Base-by-base conservation (phyloP, 495 filamentous ascomycete genomes). In the Haplographium delicatum region DNA sequence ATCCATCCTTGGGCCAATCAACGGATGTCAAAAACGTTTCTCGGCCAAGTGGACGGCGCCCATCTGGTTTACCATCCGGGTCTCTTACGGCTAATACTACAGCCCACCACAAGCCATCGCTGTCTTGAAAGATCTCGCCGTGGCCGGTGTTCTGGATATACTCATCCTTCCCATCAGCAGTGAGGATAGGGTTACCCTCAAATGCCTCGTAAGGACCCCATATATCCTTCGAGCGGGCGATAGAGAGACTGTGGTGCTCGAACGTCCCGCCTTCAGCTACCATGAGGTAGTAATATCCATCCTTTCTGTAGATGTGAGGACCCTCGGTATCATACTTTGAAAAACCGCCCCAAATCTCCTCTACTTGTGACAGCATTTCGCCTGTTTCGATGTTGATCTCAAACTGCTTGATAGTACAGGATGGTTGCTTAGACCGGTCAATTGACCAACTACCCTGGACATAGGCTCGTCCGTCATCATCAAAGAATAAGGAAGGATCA, bases 251-350 rank as follows among this genome's bases (percentile, higher is more conserved):
- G 56, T 84, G 81, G 26, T 69, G 65, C 13, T 81, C 62, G 4
- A 71, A 75, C 0, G 82, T 85, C 15, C 81, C 83, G 1, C 79
- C 81, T 67, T 86, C 82, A 0, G 84, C 82, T 3, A 77, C 79
- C 39, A 88, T 69, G 25, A 88, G 70, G 51, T 85, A 88, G 58
- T 83, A 85, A 62, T 74, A 85, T 0, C 70, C 76, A 47, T 79
- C 79, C 16, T 79, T 78, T 47, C 75, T 76, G 61, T 81, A 83
- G 33, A 86, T 68, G 48, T 85, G 83, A 0, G 83, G 81, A 3
- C 81, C 83, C 63, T 85, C 83, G 0, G 81, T 73, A 1, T 72
- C 11, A 63, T 26, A 64, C 0, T 74, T 75, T 19, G 71, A 66
- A 11, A 72, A 75, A 1, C 79, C 80, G 45, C 78, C 76, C 61